Evolutionary conservation across 73 alveolate genomes (phyloP).

Genomic region (Loxodes magnus): DNA sequence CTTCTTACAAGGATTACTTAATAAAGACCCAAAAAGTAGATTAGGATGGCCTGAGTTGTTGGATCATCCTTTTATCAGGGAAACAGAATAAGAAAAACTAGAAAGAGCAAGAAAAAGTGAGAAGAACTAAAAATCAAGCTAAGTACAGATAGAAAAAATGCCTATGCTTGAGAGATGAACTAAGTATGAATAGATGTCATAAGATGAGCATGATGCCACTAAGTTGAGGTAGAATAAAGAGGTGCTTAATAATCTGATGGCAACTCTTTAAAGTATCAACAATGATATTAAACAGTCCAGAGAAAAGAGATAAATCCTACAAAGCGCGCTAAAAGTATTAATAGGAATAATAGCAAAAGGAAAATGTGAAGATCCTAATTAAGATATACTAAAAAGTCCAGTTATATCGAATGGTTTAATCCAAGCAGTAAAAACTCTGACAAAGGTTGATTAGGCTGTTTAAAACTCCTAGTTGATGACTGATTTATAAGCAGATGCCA

Average conservation of each 20-base stretch:
- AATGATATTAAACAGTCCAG: constrained; percentile 57
- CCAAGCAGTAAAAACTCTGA: constrained; percentile 24
- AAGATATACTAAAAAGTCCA: constrained; percentile 82
- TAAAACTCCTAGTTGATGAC: constrained; percentile 13
- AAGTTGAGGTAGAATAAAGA: constrained; percentile 76
- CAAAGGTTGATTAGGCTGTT: constrained; percentile 25
- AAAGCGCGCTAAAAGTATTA: constrained; percentile 50
- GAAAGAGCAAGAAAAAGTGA: constrained; percentile 77
- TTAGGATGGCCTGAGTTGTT: constrained; percentile 98
- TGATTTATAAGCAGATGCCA: constrained; percentile 70
- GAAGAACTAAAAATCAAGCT: constrained; percentile 88
- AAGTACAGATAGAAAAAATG: constrained; percentile 24
- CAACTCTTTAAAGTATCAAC: constrained; percentile 48
- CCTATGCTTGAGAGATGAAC: constrained; percentile 66
- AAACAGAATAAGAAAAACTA: constrained; percentile 85
- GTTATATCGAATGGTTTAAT: constrained; percentile 46
- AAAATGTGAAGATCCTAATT: constrained; percentile 66
- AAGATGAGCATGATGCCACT: constrained; percentile 87
- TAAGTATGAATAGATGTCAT: constrained; percentile 59
- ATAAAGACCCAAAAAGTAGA: constrained; percentile 94
- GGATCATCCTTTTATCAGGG: constrained; percentile 93
- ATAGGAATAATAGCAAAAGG: constrained; percentile 73
- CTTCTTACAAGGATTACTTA: constrained; percentile 92
- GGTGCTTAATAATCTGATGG: constrained; percentile 65
- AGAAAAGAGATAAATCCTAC: constrained; percentile 55